phyloP scores from a whole-genome alignment of 768 basidiomycete species.

The Ramaria sp. region DNA sequence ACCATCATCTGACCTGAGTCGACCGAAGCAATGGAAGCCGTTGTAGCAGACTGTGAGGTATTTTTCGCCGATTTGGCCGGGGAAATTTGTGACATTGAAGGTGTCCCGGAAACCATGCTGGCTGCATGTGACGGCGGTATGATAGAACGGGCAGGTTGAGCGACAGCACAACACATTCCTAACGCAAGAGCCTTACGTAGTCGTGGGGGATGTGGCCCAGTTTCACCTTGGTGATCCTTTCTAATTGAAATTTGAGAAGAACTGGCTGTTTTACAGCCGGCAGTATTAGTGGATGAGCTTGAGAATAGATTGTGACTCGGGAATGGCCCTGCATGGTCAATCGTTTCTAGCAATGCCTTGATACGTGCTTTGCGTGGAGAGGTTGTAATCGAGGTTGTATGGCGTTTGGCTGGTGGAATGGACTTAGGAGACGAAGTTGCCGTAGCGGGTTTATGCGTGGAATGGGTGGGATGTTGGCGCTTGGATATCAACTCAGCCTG shows the following conservation, averaged over 20 bases:
- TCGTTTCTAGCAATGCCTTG: slow-evolving; percentile 5
- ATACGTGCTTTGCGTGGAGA: slow-evolving; percentile 6
- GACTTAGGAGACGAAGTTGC: neutral
- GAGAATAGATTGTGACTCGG: neutral
- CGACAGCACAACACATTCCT: neutral
- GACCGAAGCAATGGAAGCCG: too few species aligned
- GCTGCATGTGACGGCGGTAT: neutral
- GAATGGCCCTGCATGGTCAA: neutral
- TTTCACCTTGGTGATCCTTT: neutral
- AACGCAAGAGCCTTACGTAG: neutral
- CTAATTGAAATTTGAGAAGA: neutral
- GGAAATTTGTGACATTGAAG: too few species aligned
- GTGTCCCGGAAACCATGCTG: neutral
- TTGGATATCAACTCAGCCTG: neutral
- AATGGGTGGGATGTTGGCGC: neutral
- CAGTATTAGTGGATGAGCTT: neutral
- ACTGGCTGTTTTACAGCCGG: neutral
- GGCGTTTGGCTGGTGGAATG: neutral
- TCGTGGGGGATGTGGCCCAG: neutral
- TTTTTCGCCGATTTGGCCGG: too few species aligned
- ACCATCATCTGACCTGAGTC: neutral
- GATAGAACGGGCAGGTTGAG: neutral
- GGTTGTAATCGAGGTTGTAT: neutral
- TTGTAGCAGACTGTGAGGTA: too few species aligned
- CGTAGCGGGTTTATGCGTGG: neutral